Evolutionary conservation across 2,329 filamentous ascomycete species (phyloP).

Genomic region (Epicoccum nigrum): DNA sequence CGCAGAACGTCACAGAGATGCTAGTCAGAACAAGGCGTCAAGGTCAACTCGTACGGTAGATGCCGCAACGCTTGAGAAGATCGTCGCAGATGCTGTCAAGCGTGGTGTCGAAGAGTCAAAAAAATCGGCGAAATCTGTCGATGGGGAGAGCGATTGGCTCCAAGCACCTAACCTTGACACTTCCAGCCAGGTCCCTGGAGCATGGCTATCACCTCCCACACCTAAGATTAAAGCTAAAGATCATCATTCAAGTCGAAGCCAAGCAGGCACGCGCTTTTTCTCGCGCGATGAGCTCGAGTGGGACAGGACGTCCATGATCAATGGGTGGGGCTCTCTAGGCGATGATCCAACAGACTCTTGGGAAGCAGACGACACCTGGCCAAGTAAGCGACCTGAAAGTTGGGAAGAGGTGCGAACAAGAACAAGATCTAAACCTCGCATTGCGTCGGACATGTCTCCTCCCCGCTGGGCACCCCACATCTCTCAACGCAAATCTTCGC

Average conservation of each 20-base stretch:
- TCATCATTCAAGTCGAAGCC: conserved; percentile 5
- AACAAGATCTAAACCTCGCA: background rate
- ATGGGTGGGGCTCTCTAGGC: conserved; percentile 21
- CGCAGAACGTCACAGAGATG: background rate
- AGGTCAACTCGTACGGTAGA: conserved; percentile 16
- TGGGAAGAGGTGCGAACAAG: conserved; percentile 5
- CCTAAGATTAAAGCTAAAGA: conserved; percentile 2
- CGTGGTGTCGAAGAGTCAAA: conserved; percentile 29
- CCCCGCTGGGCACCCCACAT: background rate
- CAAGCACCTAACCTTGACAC: background rate
- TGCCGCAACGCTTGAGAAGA: conserved; percentile 22
- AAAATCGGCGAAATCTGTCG: background rate
- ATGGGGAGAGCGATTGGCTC: background rate
- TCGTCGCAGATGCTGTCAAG: conserved; percentile 29
- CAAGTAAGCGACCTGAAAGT: background rate
- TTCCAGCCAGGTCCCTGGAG: conserved; percentile 29
- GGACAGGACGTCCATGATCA: conserved; percentile 12
- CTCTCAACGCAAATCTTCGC: background rate
- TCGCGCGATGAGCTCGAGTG: conserved; percentile 19
- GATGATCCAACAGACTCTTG: conserved; percentile 24
- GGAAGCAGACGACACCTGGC: conserved; percentile 28
- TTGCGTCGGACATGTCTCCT: background rate
- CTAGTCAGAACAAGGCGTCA: background rate
- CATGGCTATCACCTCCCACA: conserved; percentile 32
- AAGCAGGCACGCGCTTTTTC: conserved; percentile 12